Evolutionary conservation across 306 rosid species (phyloP).

Genomic region (Castanea sativa): DNA sequence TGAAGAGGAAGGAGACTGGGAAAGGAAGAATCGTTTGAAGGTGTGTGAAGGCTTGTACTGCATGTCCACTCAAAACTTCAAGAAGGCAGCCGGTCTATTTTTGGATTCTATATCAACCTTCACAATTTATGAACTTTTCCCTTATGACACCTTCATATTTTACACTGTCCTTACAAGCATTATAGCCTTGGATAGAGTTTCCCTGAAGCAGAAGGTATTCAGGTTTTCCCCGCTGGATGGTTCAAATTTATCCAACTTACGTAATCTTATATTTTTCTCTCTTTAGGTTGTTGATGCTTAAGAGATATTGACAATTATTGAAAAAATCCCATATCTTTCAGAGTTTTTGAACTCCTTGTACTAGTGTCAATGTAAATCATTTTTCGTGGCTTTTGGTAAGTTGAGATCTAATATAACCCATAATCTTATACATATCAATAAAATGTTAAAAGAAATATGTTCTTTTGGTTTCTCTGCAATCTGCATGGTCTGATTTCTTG

Average conservation of each 20-base stretch:
- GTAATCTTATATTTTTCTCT: not conserved
- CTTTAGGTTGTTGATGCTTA: slow-evolving; percentile 92
- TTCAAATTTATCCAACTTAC: not conserved
- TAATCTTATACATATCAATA: not conserved
- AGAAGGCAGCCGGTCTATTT: slow-evolving; percentile 82
- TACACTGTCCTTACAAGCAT: slow-evolving; percentile 92
- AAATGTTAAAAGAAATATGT: not conserved
- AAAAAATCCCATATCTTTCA: slow-evolving; percentile 76
- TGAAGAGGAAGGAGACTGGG: slow-evolving; percentile 99
- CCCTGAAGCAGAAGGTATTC: slow-evolving; percentile 82
- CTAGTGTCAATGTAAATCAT: slow-evolving; percentile 80
- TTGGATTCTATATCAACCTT: slow-evolving; percentile 94
- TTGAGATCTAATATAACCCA: not conserved
- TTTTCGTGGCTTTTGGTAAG: slow-evolving; percentile 92
- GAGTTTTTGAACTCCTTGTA: slow-evolving; percentile 83
- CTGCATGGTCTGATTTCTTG: not conserved
- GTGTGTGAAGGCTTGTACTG: slow-evolving; percentile 91
- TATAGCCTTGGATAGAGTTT: slow-evolving; percentile 90
- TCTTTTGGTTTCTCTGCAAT: not conserved
- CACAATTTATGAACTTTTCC: slow-evolving; percentile 84
- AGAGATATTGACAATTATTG: slow-evolving; percentile 85
- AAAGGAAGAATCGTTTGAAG: slow-evolving; percentile 91
- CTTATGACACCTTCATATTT: slow-evolving; percentile 87
- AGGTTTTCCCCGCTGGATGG: not conserved
- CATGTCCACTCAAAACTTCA: slow-evolving; percentile 87